Evolutionary conservation across 345 rosid species (phyloP).

Genomic region (Eutrema japonicum): DNA sequence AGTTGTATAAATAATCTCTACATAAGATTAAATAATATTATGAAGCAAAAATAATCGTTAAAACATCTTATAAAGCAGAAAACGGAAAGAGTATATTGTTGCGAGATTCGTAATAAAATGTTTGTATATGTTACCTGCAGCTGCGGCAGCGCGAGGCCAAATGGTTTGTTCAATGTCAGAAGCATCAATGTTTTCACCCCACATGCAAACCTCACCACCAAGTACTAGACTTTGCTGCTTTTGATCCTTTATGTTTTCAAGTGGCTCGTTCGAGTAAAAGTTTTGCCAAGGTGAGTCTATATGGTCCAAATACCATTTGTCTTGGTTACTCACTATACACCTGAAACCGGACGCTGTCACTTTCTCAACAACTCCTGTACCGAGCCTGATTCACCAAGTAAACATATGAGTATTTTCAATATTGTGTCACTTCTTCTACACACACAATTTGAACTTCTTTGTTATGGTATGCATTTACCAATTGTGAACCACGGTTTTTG

Average conservation of each 20-base stretch:
- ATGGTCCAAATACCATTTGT: conserved; percentile 75
- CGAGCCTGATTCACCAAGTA: conserved; percentile 56
- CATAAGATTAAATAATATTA: no score
- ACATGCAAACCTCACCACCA: conserved; percentile 86
- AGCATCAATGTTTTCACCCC: conserved; percentile 68
- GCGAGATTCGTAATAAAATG: not conserved
- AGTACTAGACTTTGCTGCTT: conserved; percentile 59
- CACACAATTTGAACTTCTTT: not conserved
- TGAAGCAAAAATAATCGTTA: no score
- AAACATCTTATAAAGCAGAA: no score
- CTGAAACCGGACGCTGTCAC: conserved; percentile 67
- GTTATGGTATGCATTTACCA: conserved; percentile 49
- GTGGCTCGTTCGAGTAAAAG: conserved; percentile 68
- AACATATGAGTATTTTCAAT: not conserved
- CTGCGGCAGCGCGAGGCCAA: conserved; percentile 90
- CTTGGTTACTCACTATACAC: conserved; percentile 82
- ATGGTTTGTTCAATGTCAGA: conserved; percentile 77
- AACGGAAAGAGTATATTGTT: not conserved
- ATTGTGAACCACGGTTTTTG: conserved; percentile 73
- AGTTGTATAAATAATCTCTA: no score
- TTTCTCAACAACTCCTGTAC: conserved; percentile 60
- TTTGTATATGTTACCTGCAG: conserved; percentile 57
- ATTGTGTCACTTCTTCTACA: not conserved
- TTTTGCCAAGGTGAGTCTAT: conserved; percentile 60
- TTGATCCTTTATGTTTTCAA: conserved; percentile 48